A percentile compares a stretch with the other conserved stretches of the same genome.
phyloP scores from a whole-genome alignment of 2,329 filamentous ascomycete genomes.

The Hypoxylon sp. region DNA sequence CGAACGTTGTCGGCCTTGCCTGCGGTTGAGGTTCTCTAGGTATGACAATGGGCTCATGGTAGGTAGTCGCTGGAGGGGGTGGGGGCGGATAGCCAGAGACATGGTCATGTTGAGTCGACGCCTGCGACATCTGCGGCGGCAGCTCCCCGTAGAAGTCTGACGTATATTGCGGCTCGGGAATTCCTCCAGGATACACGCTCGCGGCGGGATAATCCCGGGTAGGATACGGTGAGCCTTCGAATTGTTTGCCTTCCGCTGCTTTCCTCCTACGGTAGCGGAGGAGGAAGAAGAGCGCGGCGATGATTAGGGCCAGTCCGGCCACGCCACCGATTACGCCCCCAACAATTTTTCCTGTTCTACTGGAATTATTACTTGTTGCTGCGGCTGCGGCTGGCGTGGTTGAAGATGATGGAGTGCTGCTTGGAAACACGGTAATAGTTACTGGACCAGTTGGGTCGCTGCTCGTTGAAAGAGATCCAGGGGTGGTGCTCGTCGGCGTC shows the following conservation, averaged over 20 bases:
- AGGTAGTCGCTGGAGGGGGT: slow-evolving; percentile 13
- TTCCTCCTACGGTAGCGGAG: slow-evolving; percentile 46
- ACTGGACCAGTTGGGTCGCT: slow-evolving; percentile 34
- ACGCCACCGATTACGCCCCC: slow-evolving; percentile 51
- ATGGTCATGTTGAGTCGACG: slow-evolving; percentile 28
- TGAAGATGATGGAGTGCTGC: slow-evolving; percentile 38
- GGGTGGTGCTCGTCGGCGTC: slow-evolving; percentile 27
- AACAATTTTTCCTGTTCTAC: slow-evolving; percentile 51
- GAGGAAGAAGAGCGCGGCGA: slow-evolving; percentile 47
- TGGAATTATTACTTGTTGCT: slow-evolving; percentile 19
- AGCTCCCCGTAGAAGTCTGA: slow-evolving; percentile 52
- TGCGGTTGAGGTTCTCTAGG: slow-evolving; percentile 24
- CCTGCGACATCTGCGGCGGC: slow-evolving; percentile 50
- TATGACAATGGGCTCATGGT: slow-evolving; percentile 25
- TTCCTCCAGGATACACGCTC: slow-evolving; percentile 46
- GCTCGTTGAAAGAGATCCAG: slow-evolving; percentile 25
- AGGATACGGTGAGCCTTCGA: slow-evolving; percentile 33
- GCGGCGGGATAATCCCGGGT: slow-evolving; percentile 39
- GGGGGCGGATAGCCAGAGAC: slow-evolving; percentile 36
- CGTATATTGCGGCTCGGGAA: slow-evolving; percentile 50
- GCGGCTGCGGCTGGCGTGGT: slow-evolving; percentile 27
- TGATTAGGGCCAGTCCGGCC: slow-evolving; percentile 48
- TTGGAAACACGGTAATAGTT: slow-evolving; percentile 44
- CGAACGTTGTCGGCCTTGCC: slow-evolving; percentile 28
- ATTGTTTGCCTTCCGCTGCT: slow-evolving; percentile 29